These are phyloP conservation scores for Lecanicillium sp. DNA, from an alignment of 2,329 filamentous ascomycete species.

Conservation along the genomic window DNA sequence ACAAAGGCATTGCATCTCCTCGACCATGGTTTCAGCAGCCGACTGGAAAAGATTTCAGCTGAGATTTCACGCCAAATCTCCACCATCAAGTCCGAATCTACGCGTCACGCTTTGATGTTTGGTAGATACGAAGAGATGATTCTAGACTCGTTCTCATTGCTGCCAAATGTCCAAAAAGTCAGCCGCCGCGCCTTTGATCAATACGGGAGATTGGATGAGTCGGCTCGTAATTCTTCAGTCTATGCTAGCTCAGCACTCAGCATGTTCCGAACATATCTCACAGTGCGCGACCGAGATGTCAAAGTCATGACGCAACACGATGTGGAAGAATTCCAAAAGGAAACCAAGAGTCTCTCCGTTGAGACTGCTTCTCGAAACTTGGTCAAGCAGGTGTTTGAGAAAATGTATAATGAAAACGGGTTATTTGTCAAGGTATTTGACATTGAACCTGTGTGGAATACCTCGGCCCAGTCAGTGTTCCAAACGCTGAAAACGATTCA, in stretches of 20 bases:
- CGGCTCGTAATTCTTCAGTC: conserved; percentile 37
- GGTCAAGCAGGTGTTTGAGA: conserved; percentile 52
- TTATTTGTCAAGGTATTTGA: conserved; percentile 48
- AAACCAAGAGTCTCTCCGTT: conserved; percentile 37
- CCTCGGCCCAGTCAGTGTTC: conserved; percentile 41
- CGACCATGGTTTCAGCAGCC: conserved; percentile 46
- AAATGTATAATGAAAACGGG: conserved; percentile 44
- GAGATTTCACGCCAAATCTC: conserved; percentile 48
- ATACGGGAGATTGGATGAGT: conserved; percentile 35
- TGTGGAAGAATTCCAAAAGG: conserved; percentile 44
- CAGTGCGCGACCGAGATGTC: conserved; percentile 44
- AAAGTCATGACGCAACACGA: conserved; percentile 45
- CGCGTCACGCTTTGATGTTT: conserved; percentile 50
- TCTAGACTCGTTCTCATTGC: conserved; percentile 44
- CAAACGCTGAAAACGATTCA: conserved; percentile 39
- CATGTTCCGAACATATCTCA: conserved; percentile 45
- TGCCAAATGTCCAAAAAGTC: conserved; percentile 47
- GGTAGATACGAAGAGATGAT: conserved; percentile 52
- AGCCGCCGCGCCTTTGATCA: conserved; percentile 43
- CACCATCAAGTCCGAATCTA: conserved; percentile 48
- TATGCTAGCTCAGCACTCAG: conserved; percentile 46
- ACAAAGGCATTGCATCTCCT: conserved; percentile 56
- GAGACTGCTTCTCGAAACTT: conserved; percentile 50
- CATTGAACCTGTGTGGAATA: conserved; percentile 45
- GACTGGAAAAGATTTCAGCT: conserved; percentile 42